Conservation (phyloP, 2,329 filamentous ascomycete species). For the Ampelomyces quisqualis region DNA sequence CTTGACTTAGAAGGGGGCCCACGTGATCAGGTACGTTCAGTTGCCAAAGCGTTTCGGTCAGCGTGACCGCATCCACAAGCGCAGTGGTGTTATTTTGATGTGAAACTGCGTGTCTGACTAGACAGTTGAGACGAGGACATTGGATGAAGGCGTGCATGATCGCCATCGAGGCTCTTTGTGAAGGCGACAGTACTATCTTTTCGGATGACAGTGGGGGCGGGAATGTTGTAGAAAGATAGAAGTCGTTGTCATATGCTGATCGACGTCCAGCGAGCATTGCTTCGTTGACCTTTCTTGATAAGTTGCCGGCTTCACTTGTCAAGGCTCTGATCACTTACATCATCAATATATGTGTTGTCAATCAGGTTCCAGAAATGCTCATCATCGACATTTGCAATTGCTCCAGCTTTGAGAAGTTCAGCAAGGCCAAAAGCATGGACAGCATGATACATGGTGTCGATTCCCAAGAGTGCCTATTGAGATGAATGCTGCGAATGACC, state of each 20-base stretch:
- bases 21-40: conserved; percentile 19
- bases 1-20: conserved; percentile 16
- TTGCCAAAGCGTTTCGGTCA: conserved; percentile 26
- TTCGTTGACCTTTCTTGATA: conserved; percentile 29
- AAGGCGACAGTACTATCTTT: conserved; percentile 8
- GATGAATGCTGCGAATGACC: background rate
- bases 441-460: conserved; percentile 30
- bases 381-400: conserved; percentile 22
- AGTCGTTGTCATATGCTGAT: conserved; percentile 33
- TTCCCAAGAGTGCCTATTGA: conserved; percentile 24
- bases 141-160: conserved; percentile 37
- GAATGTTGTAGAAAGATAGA: conserved; percentile 29
- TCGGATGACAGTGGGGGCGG: conserved; percentile 13
- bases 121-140: conserved; percentile 26
- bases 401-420: conserved; percentile 28
- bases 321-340: no score
- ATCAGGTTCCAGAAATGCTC: conserved; percentile 35
- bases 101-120: conserved; percentile 21
- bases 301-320: no score
- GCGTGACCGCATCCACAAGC: conserved; percentile 24
- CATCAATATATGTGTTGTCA: conserved; percentile 39
- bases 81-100: conserved; percentile 20
- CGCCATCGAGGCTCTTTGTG: conserved; percentile 24
- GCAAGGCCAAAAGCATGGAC: conserved; percentile 32
- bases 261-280: conserved; percentile 28